Percentiles rank a stretch among this genome's conserved stretches.
Conservation (phyloP, 139 green algal species). For the Microglena sp. region DNA sequence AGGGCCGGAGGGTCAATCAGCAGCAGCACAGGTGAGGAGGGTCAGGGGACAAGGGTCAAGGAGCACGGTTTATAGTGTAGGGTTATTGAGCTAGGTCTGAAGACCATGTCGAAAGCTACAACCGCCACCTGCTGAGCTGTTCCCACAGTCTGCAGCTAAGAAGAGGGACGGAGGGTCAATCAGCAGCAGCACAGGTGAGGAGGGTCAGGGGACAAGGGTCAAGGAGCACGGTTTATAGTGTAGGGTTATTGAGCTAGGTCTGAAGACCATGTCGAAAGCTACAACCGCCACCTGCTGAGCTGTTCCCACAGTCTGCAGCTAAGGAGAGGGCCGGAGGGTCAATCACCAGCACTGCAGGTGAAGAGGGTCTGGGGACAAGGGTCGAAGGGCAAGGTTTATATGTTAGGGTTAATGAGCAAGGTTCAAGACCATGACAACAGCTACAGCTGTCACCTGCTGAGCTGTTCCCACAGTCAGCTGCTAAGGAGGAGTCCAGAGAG, state of each 20-base stretch:
- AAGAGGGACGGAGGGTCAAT: background rate
- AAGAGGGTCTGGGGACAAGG: background rate
- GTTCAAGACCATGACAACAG: too few relatives aligned
- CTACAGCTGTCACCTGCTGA: too few relatives aligned
- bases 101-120: constrained; percentile 5
- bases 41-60: too few relatives aligned
- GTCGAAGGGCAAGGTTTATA: background rate
- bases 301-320: constrained; percentile 5
- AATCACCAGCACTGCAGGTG: background rate
- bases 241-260: background rate
- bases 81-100: too few relatives aligned
- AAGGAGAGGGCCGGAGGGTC: background rate
- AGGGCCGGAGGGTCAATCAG: too few relatives aligned
- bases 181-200: background rate
- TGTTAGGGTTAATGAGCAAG: background rate
- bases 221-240: background rate
- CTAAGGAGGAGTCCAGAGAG: too few relatives aligned
- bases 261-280: background rate
- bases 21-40: too few relatives aligned
- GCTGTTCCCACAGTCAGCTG: too few relatives aligned
- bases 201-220: background rate
- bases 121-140: constrained; percentile 7
- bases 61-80: too few relatives aligned
- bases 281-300: constrained; percentile 4
- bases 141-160: background rate